Evolutionary conservation across 2,329 filamentous ascomycete genomes (phyloP).

Genomic region (Aspergillus felis): DNA sequence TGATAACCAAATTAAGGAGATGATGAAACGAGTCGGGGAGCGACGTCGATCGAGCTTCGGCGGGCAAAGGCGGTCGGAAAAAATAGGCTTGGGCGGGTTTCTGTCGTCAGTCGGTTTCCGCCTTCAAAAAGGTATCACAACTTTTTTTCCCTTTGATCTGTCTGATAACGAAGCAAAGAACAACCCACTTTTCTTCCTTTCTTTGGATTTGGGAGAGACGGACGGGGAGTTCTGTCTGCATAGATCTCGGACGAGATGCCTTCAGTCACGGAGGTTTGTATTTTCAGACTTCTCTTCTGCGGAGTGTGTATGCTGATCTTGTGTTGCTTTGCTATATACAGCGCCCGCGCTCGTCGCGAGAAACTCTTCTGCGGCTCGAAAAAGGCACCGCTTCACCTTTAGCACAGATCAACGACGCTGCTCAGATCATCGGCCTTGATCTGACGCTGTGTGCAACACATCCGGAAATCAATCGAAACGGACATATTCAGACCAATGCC

Average conservation of each 20-base stretch:
- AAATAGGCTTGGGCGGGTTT: slow-evolving; percentile 22
- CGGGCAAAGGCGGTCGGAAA: slow-evolving; percentile 38
- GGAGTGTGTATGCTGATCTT: background rate
- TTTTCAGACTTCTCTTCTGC: slow-evolving; percentile 1
- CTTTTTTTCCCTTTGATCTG: slow-evolving; percentile 21
- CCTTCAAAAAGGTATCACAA: background rate
- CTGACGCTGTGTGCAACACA: slow-evolving; percentile 30
- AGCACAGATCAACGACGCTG: slow-evolving; percentile 40
- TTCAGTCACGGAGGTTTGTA: slow-evolving; percentile 34
- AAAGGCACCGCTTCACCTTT: slow-evolving; percentile 38
- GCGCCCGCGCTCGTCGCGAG: slow-evolving; percentile 39
- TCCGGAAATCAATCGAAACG: slow-evolving; percentile 25
- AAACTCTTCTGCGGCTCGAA: slow-evolving; percentile 44
- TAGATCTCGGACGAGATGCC: slow-evolving; percentile 29
- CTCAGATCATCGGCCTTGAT: slow-evolving; percentile 41
- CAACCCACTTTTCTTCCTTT: background rate
- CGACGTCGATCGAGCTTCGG: slow-evolving; percentile 21
- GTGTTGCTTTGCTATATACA: slow-evolving; percentile 19
- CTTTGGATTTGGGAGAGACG: background rate
- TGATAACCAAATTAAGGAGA: slow-evolving; percentile 7
- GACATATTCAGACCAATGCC: slow-evolving; percentile 20
- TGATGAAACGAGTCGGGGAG: slow-evolving; percentile 14
- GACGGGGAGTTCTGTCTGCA: background rate
- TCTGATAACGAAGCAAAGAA: background rate
- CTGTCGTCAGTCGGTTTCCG: slow-evolving; percentile 6